Percentiles rank a stretch among this genome's conserved stretches.
These are phyloP conservation scores for Eucalyptus decipiens DNA, from an alignment of 345 rosid genomes.

Conservation along the genomic window DNA sequence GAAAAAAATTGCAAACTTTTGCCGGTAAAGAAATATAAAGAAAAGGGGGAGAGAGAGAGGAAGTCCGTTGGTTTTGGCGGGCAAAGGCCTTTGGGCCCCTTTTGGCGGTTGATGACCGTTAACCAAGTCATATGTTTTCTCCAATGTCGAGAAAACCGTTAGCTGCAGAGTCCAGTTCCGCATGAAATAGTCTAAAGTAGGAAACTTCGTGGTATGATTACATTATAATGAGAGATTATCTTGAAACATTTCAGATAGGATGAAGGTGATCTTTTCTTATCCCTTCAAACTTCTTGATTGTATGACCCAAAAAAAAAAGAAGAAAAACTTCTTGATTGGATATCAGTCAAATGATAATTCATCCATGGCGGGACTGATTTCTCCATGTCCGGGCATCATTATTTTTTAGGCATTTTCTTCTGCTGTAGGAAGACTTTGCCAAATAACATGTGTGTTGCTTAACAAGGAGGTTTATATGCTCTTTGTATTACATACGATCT, in stretches of 20 bases:
- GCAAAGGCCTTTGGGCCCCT: background rate
- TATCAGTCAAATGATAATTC: background rate
- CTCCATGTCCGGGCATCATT: background rate
- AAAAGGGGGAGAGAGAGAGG: background rate
- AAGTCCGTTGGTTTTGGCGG: background rate
- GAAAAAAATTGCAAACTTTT: background rate
- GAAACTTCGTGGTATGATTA: background rate
- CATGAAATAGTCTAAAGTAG: background rate
- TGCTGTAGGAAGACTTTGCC: rapidly evolving
- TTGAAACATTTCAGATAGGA: background rate
- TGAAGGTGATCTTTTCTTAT: background rate
- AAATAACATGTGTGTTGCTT: background rate
- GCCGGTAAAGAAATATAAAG: background rate
- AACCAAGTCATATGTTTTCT: background rate
- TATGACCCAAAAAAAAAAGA: too few species aligned
- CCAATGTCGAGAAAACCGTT: background rate
- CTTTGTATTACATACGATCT: background rate
- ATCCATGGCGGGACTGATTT: background rate
- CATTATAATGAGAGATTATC: background rate
- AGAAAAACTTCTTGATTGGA: background rate
- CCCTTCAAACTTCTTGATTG: background rate
- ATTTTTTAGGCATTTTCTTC: background rate
- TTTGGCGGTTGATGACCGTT: background rate
- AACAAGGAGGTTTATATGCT: background rate
- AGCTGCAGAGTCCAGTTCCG: background rate